A percentile compares a stretch with the other conserved stretches of the same genome.
These are phyloP conservation scores for Cryptococcus sp. DNA, from an alignment of 1,284 basidiomycete species.

Conservation along the genomic window DNA sequence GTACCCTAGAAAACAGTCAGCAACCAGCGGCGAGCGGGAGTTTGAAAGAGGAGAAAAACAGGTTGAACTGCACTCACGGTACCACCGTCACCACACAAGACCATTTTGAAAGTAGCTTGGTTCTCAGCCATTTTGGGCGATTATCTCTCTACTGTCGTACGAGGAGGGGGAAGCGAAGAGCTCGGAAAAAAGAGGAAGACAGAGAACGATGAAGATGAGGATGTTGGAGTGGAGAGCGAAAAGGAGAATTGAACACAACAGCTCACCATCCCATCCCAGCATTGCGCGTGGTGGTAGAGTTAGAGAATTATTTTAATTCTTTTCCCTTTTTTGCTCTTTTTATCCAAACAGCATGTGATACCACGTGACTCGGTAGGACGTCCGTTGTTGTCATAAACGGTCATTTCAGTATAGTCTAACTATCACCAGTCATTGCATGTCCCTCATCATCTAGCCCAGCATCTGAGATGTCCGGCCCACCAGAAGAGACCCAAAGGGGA, in stretches of 20 bases:
- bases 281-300: not conserved
- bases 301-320: not conserved
- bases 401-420: no score
- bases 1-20: slow-evolving; percentile 1
- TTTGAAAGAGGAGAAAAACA: not conserved
- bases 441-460: no score
- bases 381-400: no score
- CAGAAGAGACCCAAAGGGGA: slow-evolving; percentile 29
- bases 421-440: no score
- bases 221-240: not conserved
- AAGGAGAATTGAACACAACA: not conserved
- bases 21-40: not conserved
- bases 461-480: slow-evolving; percentile 18
- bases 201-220: not conserved
- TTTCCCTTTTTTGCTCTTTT: not conserved
- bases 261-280: no score
- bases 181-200: not conserved
- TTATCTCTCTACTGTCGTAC: not conserved
- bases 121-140: slow-evolving; percentile 41
- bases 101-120: slow-evolving; percentile 97
- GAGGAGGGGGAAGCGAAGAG: not conserved
- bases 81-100: slow-evolving; percentile 93
- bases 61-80: slow-evolving; percentile 65
- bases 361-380: no score
- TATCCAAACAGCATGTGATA: not conserved